These are phyloP conservation scores for Chaetomium sp. DNA, from an alignment of 2,329 filamentous ascomycete species.

Conservation along the genomic window DNA sequence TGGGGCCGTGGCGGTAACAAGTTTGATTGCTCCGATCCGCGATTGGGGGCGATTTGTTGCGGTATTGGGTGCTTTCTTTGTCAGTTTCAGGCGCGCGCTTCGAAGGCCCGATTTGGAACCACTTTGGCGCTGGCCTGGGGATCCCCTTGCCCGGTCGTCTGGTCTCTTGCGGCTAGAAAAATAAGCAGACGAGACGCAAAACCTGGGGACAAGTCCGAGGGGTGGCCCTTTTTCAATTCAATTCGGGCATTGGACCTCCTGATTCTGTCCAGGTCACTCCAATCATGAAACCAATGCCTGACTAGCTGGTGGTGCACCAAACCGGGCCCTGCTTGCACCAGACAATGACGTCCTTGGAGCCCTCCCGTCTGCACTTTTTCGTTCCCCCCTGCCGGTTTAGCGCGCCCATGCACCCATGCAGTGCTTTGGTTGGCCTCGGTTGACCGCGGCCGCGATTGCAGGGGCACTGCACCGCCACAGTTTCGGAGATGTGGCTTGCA, in stretches of 20 bases:
- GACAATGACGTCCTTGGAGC: neutral
- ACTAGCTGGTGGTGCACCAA: neutral
- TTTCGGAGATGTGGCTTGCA: neutral
- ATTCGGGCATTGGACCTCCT: slow-evolving; percentile 1
- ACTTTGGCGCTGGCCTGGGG: slow-evolving; percentile 14
- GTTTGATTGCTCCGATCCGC: slow-evolving; percentile 10
- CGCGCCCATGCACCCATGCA: neutral
- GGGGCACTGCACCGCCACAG: slow-evolving; percentile 14
- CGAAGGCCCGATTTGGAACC: slow-evolving; percentile 14
- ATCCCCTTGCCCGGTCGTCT: slow-evolving; percentile 7
- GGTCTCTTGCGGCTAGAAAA: slow-evolving; percentile 7
- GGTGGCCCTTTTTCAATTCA: neutral
- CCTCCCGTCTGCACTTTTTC: too few species aligned
- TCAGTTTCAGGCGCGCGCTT: slow-evolving; percentile 23
- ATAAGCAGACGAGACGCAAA: slow-evolving; percentile 2
- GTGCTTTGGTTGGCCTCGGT: neutral
- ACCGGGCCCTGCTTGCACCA: too few species aligned
- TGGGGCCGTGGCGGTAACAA: slow-evolving; percentile 1
- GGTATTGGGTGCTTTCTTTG: slow-evolving; percentile 19
- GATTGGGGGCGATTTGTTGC: slow-evolving; percentile 1
- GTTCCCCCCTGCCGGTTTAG: neutral
- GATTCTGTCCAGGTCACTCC: slow-evolving; percentile 8
- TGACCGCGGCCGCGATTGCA: too few species aligned
- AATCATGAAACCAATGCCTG: neutral
- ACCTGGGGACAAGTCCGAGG: too few species aligned